Evolutionary conservation across 257 asterid genomes (phyloP), one percentile per base, ranked within the genome.

Genomic region (Scutellaria baicalensis): DNA sequence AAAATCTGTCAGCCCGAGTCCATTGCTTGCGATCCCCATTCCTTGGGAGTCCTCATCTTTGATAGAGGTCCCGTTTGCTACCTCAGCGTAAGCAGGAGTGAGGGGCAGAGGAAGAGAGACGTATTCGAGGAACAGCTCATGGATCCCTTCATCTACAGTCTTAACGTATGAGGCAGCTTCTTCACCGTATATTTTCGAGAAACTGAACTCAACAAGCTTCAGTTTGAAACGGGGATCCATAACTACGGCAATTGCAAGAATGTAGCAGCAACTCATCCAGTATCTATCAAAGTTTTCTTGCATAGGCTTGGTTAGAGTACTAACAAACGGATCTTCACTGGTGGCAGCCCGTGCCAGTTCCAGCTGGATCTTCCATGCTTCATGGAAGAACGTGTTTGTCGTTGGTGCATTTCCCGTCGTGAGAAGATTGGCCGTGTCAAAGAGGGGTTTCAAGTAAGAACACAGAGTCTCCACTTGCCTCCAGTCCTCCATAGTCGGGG

Each of bases 221-320:
- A 94, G 83, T 70, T 94, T 94, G 90, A 91, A 94, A 58, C 99
- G 80, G 8, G 99, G 99, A 72, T 91, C 99, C 97, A 94, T 82
- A 12, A 94, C 96, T 3, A 91, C 99, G 0, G 99, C 97, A 6
- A 85, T 84, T 0, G 99, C 97, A 45, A 94, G 81, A 23, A 91
- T 81, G 67, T 83, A 85, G 71, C 92, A 91, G 70, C 93, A 76
- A 60, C 89, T 89, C 75, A 71, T 88, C 97, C 97, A 94, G 84
- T 94, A 94, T 1, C 68, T 80, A 9, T 94, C 89, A 8, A 94
- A 94, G 31, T 79, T 90, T 76, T 84, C 97, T 69, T 88, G 91
- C 96, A 94, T 91, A 6, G 81, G 70, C 58, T 85, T 88, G 0
- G 96, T 81, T 21, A 91, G 84, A 42, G 82, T 66, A 31, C 87